A percentile compares a stretch with the other conserved stretches of the same genome.
Evolutionary conservation across 208 protist genomes (phyloP).

Genomic region (Acanthamoeba culbertsoni): DNA sequence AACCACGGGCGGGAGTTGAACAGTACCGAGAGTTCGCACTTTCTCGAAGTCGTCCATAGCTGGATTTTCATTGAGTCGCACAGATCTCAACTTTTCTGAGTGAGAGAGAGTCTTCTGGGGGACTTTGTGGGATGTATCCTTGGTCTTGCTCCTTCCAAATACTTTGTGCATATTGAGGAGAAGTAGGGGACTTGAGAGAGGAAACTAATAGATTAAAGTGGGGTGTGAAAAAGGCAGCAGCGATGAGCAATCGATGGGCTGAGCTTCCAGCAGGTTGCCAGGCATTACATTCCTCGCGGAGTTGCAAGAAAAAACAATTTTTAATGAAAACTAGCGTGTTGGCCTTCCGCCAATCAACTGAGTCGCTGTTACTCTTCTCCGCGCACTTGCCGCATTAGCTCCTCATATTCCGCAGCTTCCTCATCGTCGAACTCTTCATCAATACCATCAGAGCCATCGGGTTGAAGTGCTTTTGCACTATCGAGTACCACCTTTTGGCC

Average conservation of each 20-base stretch:
- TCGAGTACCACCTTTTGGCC: slow-evolving; percentile 68
- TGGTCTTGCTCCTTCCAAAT: slow-evolving; percentile 31
- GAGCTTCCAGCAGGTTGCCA: too few species aligned
- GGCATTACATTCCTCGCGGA: too few species aligned
- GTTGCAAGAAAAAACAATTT: too few species aligned
- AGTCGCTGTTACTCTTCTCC: not conserved
- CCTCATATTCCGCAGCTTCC: slow-evolving; percentile 28
- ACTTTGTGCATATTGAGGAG: slow-evolving; percentile 46
- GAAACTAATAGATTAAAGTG: not conserved
- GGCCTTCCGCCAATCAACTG: too few species aligned
- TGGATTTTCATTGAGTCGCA: not conserved
- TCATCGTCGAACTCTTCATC: slow-evolving; percentile 41
- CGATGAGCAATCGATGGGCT: too few species aligned
- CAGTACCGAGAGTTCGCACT: not conserved
- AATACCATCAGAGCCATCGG: not conserved
- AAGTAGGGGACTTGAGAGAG: not conserved
- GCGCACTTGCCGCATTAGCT: not conserved
- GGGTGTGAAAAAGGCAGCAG: not conserved
- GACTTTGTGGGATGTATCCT: slow-evolving; percentile 22
- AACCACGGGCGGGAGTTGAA: not conserved
- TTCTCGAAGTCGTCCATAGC: slow-evolving; percentile 33
- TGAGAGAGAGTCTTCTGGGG: not conserved
- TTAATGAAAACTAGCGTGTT: too few species aligned
- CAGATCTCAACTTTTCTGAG: not conserved
- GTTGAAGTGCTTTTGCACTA: not conserved